These are phyloP conservation scores for Pseudopyricularia cyperi DNA, from an alignment of 2,329 filamentous ascomycete species.

Conservation along the genomic window DNA sequence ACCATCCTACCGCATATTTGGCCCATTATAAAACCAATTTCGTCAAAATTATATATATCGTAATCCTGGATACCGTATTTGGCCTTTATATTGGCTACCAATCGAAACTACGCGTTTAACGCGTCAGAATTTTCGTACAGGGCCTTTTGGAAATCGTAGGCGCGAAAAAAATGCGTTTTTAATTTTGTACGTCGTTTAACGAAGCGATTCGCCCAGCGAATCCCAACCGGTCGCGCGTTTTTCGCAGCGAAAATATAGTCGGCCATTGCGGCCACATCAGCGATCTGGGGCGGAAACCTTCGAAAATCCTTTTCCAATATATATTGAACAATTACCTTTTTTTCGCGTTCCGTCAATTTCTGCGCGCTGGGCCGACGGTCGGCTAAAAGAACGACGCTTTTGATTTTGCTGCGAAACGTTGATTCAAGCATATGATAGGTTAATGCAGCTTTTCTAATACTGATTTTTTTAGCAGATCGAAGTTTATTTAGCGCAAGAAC, in stretches of 20 bases:
- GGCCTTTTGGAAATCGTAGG: background rate
- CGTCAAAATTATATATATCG: background rate
- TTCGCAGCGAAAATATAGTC: background rate
- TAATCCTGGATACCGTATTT: background rate
- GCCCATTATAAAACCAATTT: background rate
- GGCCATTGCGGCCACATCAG: background rate
- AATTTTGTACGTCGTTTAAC: background rate
- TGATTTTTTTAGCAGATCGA: background rate
- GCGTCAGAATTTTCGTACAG: background rate
- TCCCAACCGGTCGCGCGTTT: background rate
- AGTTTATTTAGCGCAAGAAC: background rate
- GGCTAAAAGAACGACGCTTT: background rate
- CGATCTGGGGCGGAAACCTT: background rate
- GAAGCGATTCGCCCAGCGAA: background rate
- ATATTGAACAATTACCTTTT: background rate
- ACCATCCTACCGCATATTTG: background rate
- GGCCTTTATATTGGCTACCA: background rate
- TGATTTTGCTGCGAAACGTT: background rate
- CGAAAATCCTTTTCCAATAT: background rate
- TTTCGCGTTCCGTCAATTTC: background rate
- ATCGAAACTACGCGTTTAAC: background rate
- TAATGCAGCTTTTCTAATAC: background rate
- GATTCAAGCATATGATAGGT: background rate
- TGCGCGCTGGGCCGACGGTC: background rate
- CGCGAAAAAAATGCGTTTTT: background rate